A percentile compares a stretch with the other conserved stretches of the same genome.
phyloP scores from a whole-genome alignment of 2,329 filamentous ascomycete species.

The Parastagonospora avenae region DNA sequence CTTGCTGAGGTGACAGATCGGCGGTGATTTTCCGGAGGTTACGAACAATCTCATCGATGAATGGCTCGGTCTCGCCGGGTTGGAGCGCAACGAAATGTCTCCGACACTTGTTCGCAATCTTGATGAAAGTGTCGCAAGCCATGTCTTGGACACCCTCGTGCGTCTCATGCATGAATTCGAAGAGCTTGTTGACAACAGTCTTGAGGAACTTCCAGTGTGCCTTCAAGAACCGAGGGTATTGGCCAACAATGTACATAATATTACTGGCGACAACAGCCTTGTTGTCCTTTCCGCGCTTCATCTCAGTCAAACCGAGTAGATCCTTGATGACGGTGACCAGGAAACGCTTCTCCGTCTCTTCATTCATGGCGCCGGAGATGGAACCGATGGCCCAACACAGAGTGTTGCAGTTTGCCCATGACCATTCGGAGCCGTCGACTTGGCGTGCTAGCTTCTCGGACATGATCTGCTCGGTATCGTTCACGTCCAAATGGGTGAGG shows the following conservation, averaged over 20 bases:
- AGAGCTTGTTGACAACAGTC: conserved; percentile 99
- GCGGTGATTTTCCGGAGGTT: conserved; percentile 95
- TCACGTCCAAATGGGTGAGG: conserved; percentile 93
- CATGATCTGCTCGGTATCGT: conserved; percentile 99
- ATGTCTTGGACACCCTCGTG: conserved; percentile 99
- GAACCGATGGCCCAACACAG: conserved; percentile 99
- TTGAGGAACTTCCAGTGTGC: conserved; percentile 99
- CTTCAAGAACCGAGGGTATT: conserved; percentile 97
- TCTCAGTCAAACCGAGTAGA: conserved; percentile 92
- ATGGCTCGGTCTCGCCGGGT: conserved; percentile 90
- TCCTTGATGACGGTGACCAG: conserved; percentile 99
- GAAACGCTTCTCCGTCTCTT: conserved; percentile 98
- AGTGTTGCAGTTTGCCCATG: conserved; percentile 99
- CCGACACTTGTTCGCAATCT: conserved; percentile 97
- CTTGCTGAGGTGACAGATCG: conserved; percentile 93
- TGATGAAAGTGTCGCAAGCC: conserved; percentile 99
- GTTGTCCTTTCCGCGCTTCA: conserved; percentile 99
- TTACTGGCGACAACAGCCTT: conserved; percentile 99
- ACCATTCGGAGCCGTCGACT: conserved; percentile 96
- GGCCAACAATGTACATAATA: conserved; percentile 99
- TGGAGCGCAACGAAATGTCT: conserved; percentile 96
- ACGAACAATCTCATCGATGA: conserved; percentile 97
- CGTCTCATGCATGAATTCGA: conserved; percentile 99
- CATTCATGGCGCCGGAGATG: conserved; percentile 98
- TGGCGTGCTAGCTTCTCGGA: conserved; percentile 96